Conservation (phyloP, 2,329 filamentous ascomycete genomes). For the Clonostachys sp. region DNA sequence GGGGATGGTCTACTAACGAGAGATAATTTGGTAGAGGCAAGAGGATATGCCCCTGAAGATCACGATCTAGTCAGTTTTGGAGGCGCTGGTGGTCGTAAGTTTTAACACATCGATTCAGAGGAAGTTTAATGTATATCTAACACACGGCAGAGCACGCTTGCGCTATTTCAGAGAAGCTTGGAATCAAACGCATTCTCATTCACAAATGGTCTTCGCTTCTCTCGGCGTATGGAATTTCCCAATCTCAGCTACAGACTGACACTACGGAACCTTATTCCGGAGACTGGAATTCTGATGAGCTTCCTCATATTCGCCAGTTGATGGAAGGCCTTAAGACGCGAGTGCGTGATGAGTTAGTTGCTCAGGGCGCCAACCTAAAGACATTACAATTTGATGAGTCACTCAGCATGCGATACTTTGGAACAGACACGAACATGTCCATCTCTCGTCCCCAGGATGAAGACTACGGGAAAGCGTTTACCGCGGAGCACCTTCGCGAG, state of each 20-base stretch:
- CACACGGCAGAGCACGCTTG: constrained; percentile 32
- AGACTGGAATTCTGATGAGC: background rate
- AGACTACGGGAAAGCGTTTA: constrained; percentile 28
- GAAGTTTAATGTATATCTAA: too few relatives aligned
- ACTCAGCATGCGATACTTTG: constrained; percentile 42
- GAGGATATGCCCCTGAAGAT: constrained; percentile 20
- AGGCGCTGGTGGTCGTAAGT: constrained; percentile 60
- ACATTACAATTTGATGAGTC: constrained; percentile 33
- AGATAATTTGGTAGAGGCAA: constrained; percentile 41
- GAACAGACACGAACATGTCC: constrained; percentile 43
- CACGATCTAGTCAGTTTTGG: constrained; percentile 44
- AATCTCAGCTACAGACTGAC: constrained; percentile 31
- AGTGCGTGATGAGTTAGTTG: constrained; percentile 2
- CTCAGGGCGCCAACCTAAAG: constrained; percentile 30
- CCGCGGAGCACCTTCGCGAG: constrained; percentile 27
- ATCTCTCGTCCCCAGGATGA: constrained; percentile 29
- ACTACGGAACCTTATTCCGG: constrained; percentile 18
- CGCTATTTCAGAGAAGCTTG: constrained; percentile 30
- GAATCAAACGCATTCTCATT: constrained; percentile 32
- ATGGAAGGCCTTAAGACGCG: constrained; percentile 16
- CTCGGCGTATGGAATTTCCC: constrained; percentile 37
- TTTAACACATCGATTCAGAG: too few relatives aligned
- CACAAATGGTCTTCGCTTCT: constrained; percentile 33
- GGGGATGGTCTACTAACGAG: background rate
- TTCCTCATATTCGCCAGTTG: too few relatives aligned